Evolutionary conservation across 352 stramenopile species (phyloP).

Genomic region (Phytophthora lateralis): DNA sequence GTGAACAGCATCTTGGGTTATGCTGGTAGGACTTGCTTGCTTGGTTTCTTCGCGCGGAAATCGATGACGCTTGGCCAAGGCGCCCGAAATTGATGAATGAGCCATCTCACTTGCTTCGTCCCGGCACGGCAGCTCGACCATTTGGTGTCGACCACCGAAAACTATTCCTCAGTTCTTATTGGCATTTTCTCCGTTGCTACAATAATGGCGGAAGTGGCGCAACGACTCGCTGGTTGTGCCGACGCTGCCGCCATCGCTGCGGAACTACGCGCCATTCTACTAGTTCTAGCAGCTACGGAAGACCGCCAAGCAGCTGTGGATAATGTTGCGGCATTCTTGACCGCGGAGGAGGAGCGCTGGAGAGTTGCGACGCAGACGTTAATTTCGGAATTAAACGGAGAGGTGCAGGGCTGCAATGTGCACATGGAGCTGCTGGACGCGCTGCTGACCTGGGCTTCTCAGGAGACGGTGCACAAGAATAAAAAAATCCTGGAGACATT

Average conservation of each 20-base stretch:
- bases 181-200: slow-evolving; percentile 13
- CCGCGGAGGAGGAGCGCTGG: slow-evolving; percentile 22
- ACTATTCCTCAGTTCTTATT: neutral
- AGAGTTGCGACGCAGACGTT: slow-evolving; percentile 2
- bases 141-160: no score
- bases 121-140: no score
- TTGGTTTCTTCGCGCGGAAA: slow-evolving; percentile 1
- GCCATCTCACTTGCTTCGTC: neutral
- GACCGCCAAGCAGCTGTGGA: slow-evolving; percentile 15
- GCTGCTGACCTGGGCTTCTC: slow-evolving; percentile 14
- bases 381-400: slow-evolving; percentile 34
- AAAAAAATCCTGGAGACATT: slow-evolving; percentile 8
- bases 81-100: slow-evolving; percentile 19
- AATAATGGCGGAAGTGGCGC: slow-evolving; percentile 15
- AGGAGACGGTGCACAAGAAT: slow-evolving; percentile 6
- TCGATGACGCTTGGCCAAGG: neutral
- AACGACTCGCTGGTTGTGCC: slow-evolving; percentile 17
- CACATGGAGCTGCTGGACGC: slow-evolving; percentile 29
- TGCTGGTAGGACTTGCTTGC: neutral
- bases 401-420: neutral
- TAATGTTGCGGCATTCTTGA: slow-evolving; percentile 27
- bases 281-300: slow-evolving; percentile 5
- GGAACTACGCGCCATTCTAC: slow-evolving; percentile 15
- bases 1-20: slow-evolving; percentile 20
- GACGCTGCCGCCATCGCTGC: slow-evolving; percentile 19